Evolutionary conservation across 257 asterid species (phyloP).

Genomic region (Scutellaria baicalensis): DNA sequence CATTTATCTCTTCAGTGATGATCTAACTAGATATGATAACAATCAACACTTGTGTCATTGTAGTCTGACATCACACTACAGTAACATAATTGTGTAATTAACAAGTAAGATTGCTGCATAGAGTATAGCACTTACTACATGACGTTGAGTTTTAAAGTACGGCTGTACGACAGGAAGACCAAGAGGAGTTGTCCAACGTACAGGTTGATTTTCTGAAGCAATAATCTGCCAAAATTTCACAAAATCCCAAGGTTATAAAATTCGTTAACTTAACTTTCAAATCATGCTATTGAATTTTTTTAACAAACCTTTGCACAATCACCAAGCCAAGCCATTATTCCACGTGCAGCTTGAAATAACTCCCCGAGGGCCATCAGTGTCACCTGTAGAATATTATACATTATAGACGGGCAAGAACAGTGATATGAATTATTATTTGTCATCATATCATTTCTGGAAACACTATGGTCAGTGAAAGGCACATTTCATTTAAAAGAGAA

Average conservation of each 20-base stretch:
- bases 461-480: neutral
- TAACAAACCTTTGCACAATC: conserved; percentile 93
- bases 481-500: neutral
- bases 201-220: conserved; percentile 83
- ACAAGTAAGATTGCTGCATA: neutral
- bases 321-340: conserved; percentile 94
- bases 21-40: neutral
- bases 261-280: neutral
- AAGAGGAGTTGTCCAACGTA: conserved; percentile 91
- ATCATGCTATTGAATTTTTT: neutral
- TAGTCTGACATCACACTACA: neutral
- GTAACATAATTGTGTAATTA: neutral
- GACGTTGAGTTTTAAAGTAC: conserved; percentile 72
- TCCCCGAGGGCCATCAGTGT: conserved; percentile 86
- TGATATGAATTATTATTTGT: neutral
- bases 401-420: neutral
- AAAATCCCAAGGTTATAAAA: conserved; percentile 13
- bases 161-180: conserved; percentile 99
- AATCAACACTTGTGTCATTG: neutral
- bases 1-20: neutral
- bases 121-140: conserved; percentile 48
- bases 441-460: conserved; percentile 1
- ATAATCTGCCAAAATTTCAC: conserved; percentile 48
- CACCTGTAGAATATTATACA: conserved; percentile 36
- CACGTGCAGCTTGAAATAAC: conserved; percentile 91